These are phyloP conservation scores for Trypethelium eluteriae DNA, from an alignment of 495 filamentous ascomycete genomes.

Conservation along the genomic window DNA sequence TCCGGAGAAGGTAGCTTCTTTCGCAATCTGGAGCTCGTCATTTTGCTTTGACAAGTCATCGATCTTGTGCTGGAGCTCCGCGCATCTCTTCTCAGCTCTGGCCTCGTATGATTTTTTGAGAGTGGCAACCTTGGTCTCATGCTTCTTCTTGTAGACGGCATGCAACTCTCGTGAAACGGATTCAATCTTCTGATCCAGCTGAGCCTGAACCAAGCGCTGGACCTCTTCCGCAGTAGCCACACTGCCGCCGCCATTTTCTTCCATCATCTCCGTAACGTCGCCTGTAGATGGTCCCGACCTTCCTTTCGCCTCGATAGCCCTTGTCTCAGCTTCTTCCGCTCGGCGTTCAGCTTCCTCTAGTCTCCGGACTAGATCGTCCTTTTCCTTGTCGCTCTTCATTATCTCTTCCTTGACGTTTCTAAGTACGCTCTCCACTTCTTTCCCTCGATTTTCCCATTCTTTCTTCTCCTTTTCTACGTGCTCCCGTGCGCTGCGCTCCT, in stretches of 20 bases:
- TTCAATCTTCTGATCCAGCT: conserved; percentile 74
- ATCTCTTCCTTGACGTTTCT: conserved; percentile 75
- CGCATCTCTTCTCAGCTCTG: conserved; percentile 77
- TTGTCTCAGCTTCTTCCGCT: conserved; percentile 43
- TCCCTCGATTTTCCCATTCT: conserved; percentile 72
- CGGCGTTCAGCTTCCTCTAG: conserved; percentile 68
- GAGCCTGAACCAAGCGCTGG: conserved; percentile 23
- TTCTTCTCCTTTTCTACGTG: conserved; percentile 66
- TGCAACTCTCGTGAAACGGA: conserved; percentile 85
- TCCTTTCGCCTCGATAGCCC: conserved; percentile 34
- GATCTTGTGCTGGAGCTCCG: conserved; percentile 63
- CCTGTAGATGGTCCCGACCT: conserved; percentile 15
- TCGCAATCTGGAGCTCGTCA: conserved; percentile 58
- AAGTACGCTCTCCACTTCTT: conserved; percentile 77
- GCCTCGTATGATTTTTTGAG: conserved; percentile 91
- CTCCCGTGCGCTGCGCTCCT: conserved; percentile 61
- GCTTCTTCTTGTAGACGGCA: conserved; percentile 88
- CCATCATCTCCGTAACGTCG: conserved; percentile 21
- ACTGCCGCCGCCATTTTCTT: conserved; percentile 16
- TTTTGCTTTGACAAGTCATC: conserved; percentile 61
- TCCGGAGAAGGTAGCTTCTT: conserved; percentile 57
- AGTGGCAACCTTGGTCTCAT: conserved; percentile 87
- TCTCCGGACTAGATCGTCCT: conserved; percentile 61
- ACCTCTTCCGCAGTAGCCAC: conserved; percentile 22
- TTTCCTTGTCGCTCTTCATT: conserved; percentile 62